Evolutionary conservation across 805 yeast genomes (phyloP).

Genomic region (Maudiozyma barnettii): DNA sequence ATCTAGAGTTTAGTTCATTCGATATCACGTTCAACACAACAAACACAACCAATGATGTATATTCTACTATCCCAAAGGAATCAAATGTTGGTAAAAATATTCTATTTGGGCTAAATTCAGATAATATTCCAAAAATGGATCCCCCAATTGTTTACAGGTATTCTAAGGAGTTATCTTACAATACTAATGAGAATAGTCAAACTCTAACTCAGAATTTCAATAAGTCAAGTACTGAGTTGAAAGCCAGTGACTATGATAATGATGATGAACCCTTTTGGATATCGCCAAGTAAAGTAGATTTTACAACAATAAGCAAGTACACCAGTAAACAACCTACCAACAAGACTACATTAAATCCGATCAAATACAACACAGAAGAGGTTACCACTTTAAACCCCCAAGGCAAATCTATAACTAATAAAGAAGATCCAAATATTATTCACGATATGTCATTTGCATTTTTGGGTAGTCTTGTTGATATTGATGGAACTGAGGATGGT

Average conservation of each 20-base stretch:
- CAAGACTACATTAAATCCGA: background rate
- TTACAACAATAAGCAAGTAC: slow-evolving; percentile 12
- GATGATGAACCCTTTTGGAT: slow-evolving; percentile 29
- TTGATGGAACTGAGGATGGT: slow-evolving; percentile 7
- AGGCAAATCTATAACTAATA: background rate
- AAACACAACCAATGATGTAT: background rate
- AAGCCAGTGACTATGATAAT: background rate
- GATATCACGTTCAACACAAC: slow-evolving; percentile 24
- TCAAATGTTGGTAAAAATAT: background rate
- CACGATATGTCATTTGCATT: slow-evolving; percentile 38
- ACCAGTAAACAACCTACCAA: background rate
- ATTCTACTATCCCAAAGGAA: background rate
- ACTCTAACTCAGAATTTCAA: background rate
- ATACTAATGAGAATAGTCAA: background rate
- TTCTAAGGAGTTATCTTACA: slow-evolving; percentile 10
- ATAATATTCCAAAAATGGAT: slow-evolving; percentile 1
- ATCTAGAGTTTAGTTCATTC: slow-evolving; percentile 27
- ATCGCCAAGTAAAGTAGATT: slow-evolving; percentile 26
- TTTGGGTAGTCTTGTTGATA: slow-evolving; percentile 28
- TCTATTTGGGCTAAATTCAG: background rate
- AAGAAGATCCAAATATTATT: slow-evolving; percentile 5
- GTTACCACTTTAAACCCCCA: background rate
- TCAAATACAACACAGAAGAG: background rate
- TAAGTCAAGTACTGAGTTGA: background rate
- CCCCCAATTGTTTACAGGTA: slow-evolving; percentile 6